These are phyloP conservation scores for Suillus subluteus DNA, from an alignment of 768 basidiomycete species.

Conservation along the genomic window DNA sequence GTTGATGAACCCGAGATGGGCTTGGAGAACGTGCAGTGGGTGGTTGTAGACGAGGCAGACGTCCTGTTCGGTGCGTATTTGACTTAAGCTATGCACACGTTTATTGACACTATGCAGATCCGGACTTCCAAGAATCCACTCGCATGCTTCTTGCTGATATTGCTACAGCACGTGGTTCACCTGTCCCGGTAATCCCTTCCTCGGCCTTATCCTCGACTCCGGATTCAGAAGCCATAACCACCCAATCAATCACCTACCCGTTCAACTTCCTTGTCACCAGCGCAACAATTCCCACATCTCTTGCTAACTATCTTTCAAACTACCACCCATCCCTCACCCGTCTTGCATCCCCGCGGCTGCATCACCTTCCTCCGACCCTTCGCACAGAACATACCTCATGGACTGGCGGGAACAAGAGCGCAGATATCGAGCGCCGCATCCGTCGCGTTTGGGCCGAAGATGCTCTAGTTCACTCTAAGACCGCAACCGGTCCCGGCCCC, in stretches of 20 bases:
- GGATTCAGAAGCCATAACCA: slow-evolving; percentile 11
- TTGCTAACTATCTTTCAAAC: slow-evolving; percentile 62
- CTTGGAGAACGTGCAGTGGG: slow-evolving; percentile 80
- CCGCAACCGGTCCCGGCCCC: slow-evolving; percentile 23
- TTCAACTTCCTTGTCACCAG: slow-evolving; percentile 83
- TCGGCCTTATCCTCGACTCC: slow-evolving; percentile 23
- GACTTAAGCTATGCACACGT: neutral
- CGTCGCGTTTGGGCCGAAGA: slow-evolving; percentile 78
- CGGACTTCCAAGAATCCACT: slow-evolving; percentile 81
- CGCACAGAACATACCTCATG: slow-evolving; percentile 73
- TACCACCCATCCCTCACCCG: slow-evolving; percentile 67
- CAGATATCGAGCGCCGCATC: slow-evolving; percentile 78
- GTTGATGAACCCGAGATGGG: slow-evolving; percentile 60
- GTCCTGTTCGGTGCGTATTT: slow-evolving; percentile 73
- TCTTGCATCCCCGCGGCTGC: slow-evolving; percentile 81
- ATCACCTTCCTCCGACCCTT: slow-evolving; percentile 73
- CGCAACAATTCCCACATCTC: slow-evolving; percentile 84
- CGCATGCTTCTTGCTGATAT: slow-evolving; percentile 72
- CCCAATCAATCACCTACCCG: slow-evolving; percentile 52
- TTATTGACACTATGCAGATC: slow-evolving; percentile 49
- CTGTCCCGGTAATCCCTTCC: slow-evolving; percentile 21
- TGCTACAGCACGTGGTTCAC: slow-evolving; percentile 51
- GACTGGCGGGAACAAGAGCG: slow-evolving; percentile 80
- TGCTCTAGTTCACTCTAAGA: slow-evolving; percentile 37
- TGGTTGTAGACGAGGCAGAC: slow-evolving; percentile 90